Evolutionary conservation across 768 basidiomycete species (phyloP).

Genomic region (Sutorius australiensis): DNA sequence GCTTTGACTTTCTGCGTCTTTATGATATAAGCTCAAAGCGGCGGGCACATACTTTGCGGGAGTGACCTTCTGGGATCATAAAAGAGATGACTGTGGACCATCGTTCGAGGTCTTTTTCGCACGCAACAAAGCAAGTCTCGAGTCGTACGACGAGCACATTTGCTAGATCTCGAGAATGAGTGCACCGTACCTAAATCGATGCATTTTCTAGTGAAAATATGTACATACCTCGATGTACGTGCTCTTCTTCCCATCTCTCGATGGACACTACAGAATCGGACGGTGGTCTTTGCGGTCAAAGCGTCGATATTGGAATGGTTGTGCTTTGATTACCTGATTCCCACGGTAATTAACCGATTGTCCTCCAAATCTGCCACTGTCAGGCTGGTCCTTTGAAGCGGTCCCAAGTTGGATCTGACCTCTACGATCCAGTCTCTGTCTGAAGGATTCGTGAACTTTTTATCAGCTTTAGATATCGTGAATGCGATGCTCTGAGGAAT

Average conservation of each 20-base stretch:
- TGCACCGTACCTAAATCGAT: not conserved
- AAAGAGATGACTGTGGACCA: not conserved
- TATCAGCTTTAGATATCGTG: not conserved
- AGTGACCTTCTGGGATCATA: not conserved
- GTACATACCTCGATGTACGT: too few relatives aligned
- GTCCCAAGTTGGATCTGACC: not conserved
- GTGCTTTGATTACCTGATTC: not conserved
- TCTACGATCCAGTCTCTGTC: not conserved
- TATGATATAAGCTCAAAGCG: conserved; percentile 7
- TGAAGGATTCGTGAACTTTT: not conserved
- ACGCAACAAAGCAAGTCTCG: conserved; percentile 3
- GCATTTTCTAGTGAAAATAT: too few relatives aligned
- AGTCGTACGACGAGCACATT: not conserved
- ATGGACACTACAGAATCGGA: not conserved
- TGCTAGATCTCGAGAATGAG: not conserved
- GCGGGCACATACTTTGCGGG: not conserved
- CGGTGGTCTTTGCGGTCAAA: not conserved
- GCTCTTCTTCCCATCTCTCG: too few relatives aligned
- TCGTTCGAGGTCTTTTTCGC: not conserved
- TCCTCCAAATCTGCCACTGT: not conserved
- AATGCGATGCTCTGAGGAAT: not conserved
- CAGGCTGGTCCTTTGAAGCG: too few relatives aligned
- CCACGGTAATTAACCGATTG: not conserved
- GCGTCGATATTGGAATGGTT: not conserved
- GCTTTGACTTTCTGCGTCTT: not conserved